Evolutionary conservation across 371 early-diverging fungal species (phyloP).

Genomic region (Lichtheimia corymbifera): DNA sequence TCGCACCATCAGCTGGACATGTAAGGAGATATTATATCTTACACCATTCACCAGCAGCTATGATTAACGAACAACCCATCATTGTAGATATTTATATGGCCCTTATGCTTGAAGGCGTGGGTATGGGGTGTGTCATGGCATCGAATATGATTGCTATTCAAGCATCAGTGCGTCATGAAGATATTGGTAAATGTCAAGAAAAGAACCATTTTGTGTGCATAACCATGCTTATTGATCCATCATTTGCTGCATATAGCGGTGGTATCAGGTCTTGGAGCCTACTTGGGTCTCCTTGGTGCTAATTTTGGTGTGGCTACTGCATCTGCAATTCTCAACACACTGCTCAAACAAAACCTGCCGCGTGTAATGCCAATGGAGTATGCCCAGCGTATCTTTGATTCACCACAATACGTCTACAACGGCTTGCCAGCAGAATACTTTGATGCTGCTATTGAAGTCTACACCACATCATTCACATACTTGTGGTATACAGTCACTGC

Average conservation of each 20-base stretch:
- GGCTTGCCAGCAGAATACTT: conserved; percentile 35
- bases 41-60: too few relatives aligned
- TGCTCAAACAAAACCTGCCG: conserved; percentile 22
- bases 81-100: conserved; percentile 31
- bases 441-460: conserved; percentile 18
- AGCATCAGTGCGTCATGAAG: conserved; percentile 34
- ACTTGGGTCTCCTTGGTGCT: conserved; percentile 40
- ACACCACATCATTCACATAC: conserved; percentile 24
- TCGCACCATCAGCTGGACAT: conserved; percentile 21
- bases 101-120: conserved; percentile 31
- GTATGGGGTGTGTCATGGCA: conserved; percentile 32
- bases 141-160: conserved; percentile 45
- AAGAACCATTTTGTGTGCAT: neutral
- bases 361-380: conserved; percentile 25
- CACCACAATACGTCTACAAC: conserved; percentile 33
- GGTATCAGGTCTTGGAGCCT: conserved; percentile 41
- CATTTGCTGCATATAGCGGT: conserved; percentile 32
- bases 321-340: conserved; percentile 34
- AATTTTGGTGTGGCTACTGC: conserved; percentile 45
- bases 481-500: conserved; percentile 27
- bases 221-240: neutral
- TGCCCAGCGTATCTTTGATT: conserved; percentile 21
- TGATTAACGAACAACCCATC: neutral
- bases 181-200: conserved; percentile 9
- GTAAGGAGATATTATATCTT: conserved; percentile 10